Base-by-base conservation (phyloP, 2,329 filamentous ascomycete genomes). In the Lithohypha guttulata region DNA sequence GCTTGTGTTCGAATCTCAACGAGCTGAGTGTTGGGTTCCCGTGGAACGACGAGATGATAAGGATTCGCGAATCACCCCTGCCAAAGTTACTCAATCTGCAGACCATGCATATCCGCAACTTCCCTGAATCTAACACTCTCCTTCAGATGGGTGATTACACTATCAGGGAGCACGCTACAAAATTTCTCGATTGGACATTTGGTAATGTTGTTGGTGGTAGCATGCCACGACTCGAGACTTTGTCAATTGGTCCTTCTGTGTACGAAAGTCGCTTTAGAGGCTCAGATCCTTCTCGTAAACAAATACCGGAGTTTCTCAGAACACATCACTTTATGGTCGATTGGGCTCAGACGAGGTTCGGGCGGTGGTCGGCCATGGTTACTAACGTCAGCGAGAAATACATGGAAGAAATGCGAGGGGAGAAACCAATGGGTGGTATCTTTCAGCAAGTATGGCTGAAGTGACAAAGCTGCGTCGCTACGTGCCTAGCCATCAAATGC, bases 91-190 rank as follows among this genome's bases (percentile, higher is more conserved):
- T 41, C 21, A 32, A 42, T 21, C 44, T 52, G 14, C 34, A 37
- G 19, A 52, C 50, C 6, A 51, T 52, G 21, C 50, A 52, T 22
- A 48, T 52, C 21, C 49, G 50, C 15, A 52, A 52, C 31, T 52
- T 52, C 35, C 50, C 50, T 14, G 45, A 50, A 34, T 50, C 43
- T 20, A 42, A 47, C 6, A 32, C 41, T 15, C 45, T 47, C 17
- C 44, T 38, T 17, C 50, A 52, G 36, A 29, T 52, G 6, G 50
- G 50, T 22, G 50, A 52, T 36, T 51, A 52, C 38, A 46, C 41
- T 20, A 50, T 52, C 41, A 50, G 49, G 26, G 49, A 52, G 27
- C 51, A 50, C 33, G 49, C 49, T 6, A 43, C 35, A 13, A 52
- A 50, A 29, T 52, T 52, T 37, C 34, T 52, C 15, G 50, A 52